Conservation (phyloP, 257 asterid genomes). For the Solanum infundibuliforme region DNA sequence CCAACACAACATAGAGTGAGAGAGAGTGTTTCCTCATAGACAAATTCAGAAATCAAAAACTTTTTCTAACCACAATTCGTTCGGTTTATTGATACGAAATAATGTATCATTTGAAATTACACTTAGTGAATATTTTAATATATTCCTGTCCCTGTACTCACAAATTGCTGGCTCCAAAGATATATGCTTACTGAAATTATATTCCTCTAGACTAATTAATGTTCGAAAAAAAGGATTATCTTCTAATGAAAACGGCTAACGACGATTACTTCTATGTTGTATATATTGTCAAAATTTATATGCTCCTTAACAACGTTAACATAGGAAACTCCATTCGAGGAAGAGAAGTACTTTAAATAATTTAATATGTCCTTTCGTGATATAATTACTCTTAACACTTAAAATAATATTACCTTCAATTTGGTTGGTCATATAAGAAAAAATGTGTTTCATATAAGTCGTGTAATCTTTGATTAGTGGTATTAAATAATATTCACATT, state of each 20-base stretch:
- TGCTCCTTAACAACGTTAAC: neutral
- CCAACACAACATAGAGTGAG: neutral
- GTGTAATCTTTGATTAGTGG: no score
- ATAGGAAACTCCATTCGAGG: neutral
- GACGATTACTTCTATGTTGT: neutral
- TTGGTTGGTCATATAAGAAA: neutral
- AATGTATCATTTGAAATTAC: neutral
- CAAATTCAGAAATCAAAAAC: rapidly evolving
- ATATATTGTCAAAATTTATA: neutral
- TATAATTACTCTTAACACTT: neutral
- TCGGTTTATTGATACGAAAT: neutral
- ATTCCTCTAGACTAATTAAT: neutral
- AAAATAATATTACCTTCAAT: neutral
- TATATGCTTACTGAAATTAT: neutral
- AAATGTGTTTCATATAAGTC: no score
- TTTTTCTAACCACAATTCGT: neutral
- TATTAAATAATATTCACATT: no score
- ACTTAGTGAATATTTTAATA: neutral
- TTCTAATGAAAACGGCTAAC: neutral
- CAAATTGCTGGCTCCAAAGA: neutral
- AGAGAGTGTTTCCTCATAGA: neutral
- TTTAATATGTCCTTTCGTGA: neutral
- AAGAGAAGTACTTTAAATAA: neutral
- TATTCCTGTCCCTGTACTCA: neutral
- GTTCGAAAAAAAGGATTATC: neutral